Percentiles rank a stretch among this genome's conserved stretches.
Conservation (phyloP, 2,329 filamentous ascomycete genomes). For the Hirsutella minnesotensis region DNA sequence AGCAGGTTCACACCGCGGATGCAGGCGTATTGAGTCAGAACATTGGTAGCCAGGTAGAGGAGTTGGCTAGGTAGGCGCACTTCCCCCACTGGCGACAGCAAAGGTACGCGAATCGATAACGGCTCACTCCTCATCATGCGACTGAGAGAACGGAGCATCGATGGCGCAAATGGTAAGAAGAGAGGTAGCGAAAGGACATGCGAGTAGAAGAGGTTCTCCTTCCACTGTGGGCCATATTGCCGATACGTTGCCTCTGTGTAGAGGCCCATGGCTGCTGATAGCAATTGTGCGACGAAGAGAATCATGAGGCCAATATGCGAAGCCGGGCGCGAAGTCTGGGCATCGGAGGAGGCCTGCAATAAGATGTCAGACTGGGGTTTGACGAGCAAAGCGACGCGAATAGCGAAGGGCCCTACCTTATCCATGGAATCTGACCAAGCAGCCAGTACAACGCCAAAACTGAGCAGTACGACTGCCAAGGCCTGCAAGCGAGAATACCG, state of each 20-base stretch:
- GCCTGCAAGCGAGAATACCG: constrained; percentile 72
- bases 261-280: constrained; percentile 88
- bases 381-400: neutral
- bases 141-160: constrained; percentile 51
- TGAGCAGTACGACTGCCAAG: constrained; percentile 70
- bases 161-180: constrained; percentile 60
- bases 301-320: constrained; percentile 60
- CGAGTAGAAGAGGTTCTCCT: constrained; percentile 93
- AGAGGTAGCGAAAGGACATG: constrained; percentile 64
- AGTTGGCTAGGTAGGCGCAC: constrained; percentile 52
- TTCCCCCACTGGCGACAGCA: constrained; percentile 6
- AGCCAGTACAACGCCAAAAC: constrained; percentile 72
- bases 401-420: constrained; percentile 48
- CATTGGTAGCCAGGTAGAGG: constrained; percentile 60
- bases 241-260: constrained; percentile 89
- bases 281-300: constrained; percentile 74
- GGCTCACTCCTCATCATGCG: constrained; percentile 53
- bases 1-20: constrained; percentile 95
- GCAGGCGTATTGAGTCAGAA: constrained; percentile 85
- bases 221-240: constrained; percentile 80
- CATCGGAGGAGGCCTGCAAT: neutral
- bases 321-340: constrained; percentile 12
- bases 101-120: constrained; percentile 23
- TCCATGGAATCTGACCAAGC: constrained; percentile 81
- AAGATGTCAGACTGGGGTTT: neutral